These are phyloP conservation scores for Acanthochlamys bracteata DNA, from an alignment of 106 monocot species.

Conservation along the genomic window DNA sequence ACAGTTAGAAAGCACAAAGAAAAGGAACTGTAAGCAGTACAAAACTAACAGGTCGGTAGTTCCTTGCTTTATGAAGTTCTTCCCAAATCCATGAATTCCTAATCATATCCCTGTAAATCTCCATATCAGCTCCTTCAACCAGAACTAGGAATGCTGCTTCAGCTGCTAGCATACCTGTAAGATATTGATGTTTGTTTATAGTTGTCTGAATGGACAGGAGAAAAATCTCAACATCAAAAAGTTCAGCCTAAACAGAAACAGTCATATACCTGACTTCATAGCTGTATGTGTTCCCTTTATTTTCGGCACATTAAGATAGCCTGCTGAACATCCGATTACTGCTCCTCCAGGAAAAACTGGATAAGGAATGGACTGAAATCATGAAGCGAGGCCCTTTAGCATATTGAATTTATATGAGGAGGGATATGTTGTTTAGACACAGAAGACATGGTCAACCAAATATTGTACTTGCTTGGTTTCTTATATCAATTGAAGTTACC, in stretches of 20 bases:
- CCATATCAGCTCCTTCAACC: constrained; percentile 65
- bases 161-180: constrained; percentile 90
- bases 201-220: neutral
- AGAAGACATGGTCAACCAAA: no score
- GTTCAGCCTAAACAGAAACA: no score
- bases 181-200: neutral
- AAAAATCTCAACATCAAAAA: no score
- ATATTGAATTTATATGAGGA: constrained; percentile 1
- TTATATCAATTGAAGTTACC: no score
- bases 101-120: constrained; percentile 67
- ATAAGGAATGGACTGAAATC: constrained; percentile 88
- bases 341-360: constrained; percentile 96
- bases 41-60: constrained; percentile 83
- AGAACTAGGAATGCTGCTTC: constrained; percentile 70
- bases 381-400: neutral
- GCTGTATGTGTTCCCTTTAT: constrained; percentile 99
- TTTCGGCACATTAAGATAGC: constrained; percentile 95
- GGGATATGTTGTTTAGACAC: neutral
- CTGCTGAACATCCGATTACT: constrained; percentile 96
- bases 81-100: constrained; percentile 97
- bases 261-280: constrained; percentile 87
- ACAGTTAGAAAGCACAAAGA: no score
- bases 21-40: no score
- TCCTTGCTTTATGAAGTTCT: constrained; percentile 75
- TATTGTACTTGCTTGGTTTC: no score